These are phyloP conservation scores for Nakaseomyces uthaithaninus DNA, from an alignment of 1,139 yeast species.

Conservation along the genomic window DNA sequence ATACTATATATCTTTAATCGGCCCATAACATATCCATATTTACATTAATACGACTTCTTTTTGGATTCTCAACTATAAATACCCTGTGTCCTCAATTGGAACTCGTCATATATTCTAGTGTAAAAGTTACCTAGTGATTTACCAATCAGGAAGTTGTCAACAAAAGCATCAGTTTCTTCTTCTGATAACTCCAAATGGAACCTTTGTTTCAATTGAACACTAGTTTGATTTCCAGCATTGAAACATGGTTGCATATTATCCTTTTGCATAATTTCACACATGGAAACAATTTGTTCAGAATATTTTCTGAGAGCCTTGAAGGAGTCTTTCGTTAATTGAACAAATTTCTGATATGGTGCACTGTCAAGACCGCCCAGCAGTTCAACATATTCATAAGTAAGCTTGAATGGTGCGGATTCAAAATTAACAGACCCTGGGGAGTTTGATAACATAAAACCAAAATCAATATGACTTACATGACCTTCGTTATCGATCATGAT, in stretches of 20 bases:
- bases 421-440: conserved; percentile 96
- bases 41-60: too few relatives aligned
- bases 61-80: conserved; percentile 79
- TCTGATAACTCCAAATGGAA: conserved; percentile 70
- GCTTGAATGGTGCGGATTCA: conserved; percentile 93
- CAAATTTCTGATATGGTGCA: conserved; percentile 50
- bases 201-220: conserved; percentile 68
- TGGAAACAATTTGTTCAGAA: conserved; percentile 61
- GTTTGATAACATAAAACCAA: conserved; percentile 84
- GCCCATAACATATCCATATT: too few relatives aligned
- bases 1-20: not conserved
- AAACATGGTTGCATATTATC: conserved; percentile 89
- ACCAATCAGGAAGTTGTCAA: conserved; percentile 62
- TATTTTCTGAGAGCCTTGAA: conserved; percentile 65
- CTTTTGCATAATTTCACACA: conserved; percentile 89
- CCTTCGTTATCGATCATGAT: conserved; percentile 92
- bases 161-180: conserved; percentile 65
- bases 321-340: conserved; percentile 55
- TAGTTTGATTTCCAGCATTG: conserved; percentile 76
- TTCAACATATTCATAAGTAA: conserved; percentile 81
- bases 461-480: conserved; percentile 90
- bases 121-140: conserved; percentile 84
- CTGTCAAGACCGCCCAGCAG: conserved; percentile 72
- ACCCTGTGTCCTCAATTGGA: conserved; percentile 89
- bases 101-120: conserved; percentile 88